Base-by-base conservation (phyloP, 2,329 filamentous ascomycete species). In the Xylariaceae sp. region DNA sequence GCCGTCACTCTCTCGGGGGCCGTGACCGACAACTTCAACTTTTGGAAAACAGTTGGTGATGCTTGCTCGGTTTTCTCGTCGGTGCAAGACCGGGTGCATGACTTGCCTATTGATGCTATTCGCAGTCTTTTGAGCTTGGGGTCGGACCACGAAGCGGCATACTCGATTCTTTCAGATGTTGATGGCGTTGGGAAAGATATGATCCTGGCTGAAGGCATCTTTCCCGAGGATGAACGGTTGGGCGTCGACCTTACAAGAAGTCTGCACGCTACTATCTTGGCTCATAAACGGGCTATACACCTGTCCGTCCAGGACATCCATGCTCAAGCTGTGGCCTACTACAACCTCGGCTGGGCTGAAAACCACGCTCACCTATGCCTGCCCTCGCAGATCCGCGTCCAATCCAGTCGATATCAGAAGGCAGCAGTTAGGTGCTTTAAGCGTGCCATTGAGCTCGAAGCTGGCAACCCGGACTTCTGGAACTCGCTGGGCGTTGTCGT, bases 401-500 rank as follows among this genome's bases (percentile, higher is more conserved):
- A 71, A 49, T 67, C 70, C 13, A 72, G 77, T 51, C 72, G 71
- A 45, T 88, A 87, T 46, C 67, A 92, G 29, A 89, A 83, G 56
- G 80, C 88, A 5, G 76, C 92, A 1, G 82, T 96, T 43, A 75
- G 80, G 35, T 92, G 86, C 49, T 96, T 98, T 71, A 98, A 98
- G 63, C 75, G 86, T 28, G 85, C 92, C 1, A 98, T 98, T 44
- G 92, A 96, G 59, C 70, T 95, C 1, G 93, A 98, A 58, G 84
- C 89, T 5, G 85, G 88, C 32, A 98, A 96, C 53, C 68, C 86
- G 0, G 90, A 96, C 46, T 96, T 96, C 57, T 98, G 92, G 92
- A 96, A 96, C 53, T 82, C 92, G 0, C 70, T 98, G 3, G 92
- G 90, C 31, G 86, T 96, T 3, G 87, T 85, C 17, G 95, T 92